Conservation (phyloP, 176 grass and related monocot genomes). For the Juncus effusus region DNA sequence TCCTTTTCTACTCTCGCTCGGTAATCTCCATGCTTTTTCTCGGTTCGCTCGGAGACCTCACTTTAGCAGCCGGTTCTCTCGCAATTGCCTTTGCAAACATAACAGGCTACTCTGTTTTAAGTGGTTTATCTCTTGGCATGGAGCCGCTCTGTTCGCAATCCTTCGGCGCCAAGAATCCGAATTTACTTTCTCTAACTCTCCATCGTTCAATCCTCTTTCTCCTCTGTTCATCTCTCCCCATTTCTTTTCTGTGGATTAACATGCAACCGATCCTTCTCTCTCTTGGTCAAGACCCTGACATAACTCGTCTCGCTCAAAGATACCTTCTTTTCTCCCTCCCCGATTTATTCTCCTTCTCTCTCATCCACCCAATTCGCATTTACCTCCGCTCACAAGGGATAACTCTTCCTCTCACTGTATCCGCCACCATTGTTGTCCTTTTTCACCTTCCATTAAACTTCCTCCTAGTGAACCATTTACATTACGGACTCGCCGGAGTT, state of each 20-base stretch:
- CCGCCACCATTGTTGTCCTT: conserved; percentile 38
- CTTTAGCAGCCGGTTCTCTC: conserved; percentile 76
- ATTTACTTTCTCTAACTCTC: conserved; percentile 64
- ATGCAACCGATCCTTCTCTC: conserved; percentile 72
- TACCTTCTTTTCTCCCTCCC: conserved; percentile 82
- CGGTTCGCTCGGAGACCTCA: conserved; percentile 79
- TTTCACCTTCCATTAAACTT: conserved; percentile 65
- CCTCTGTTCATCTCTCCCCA: conserved; percentile 85
- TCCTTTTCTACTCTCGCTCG: conserved; percentile 81
- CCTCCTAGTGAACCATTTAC: conserved; percentile 51
- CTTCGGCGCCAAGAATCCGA: conserved; percentile 68
- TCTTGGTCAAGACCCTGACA: conserved; percentile 74
- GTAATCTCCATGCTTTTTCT: conserved; percentile 85
- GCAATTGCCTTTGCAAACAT: conserved; percentile 93
- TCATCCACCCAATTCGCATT: conserved; percentile 87
- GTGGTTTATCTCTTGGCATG: conserved; percentile 86
- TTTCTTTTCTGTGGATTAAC: conserved; percentile 62
- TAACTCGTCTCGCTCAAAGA: conserved; percentile 57
- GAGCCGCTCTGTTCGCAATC: conserved; percentile 93
- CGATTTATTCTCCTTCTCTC: conserved; percentile 79
- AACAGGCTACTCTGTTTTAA: conserved; percentile 87
- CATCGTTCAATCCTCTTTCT: conserved; percentile 83
- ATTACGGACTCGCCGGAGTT: conserved; percentile 50
- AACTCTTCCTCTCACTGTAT: conserved; percentile 54
- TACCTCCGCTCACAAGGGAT: conserved; percentile 90